Conservation (phyloP, 2,329 filamentous ascomycete species). For the Alternaria tenuissima region DNA sequence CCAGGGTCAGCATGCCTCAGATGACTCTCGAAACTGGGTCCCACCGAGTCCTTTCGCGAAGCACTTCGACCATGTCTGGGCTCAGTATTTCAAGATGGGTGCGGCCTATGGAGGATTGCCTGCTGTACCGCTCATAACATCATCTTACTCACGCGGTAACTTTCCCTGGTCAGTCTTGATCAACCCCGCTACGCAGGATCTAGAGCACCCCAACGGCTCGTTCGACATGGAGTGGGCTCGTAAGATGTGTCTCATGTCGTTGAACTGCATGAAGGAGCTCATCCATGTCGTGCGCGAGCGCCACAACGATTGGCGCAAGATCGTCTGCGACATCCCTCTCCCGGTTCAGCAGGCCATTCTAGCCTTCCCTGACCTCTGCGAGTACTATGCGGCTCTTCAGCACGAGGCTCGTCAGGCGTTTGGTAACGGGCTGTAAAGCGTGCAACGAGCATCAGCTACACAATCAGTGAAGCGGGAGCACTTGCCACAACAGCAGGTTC, state of each 20-base stretch:
- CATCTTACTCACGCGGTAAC: constrained; percentile 20
- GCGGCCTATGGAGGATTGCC: constrained; percentile 19
- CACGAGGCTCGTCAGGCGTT: constrained; percentile 29
- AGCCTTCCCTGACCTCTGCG: constrained; percentile 29
- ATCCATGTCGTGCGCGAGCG: constrained; percentile 26
- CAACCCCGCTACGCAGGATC: constrained; percentile 37
- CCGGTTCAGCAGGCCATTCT: constrained; percentile 26
- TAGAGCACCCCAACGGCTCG: constrained; percentile 32
- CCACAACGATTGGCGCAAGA: constrained; percentile 28
- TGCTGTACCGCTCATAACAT: not conserved
- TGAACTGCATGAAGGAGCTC: constrained; percentile 34
- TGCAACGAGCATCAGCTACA: not conserved
- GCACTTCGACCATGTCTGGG: constrained; percentile 29
- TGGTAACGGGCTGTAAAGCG: constrained; percentile 15
- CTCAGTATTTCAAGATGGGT: constrained; percentile 29
- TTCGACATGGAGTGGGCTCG: constrained; percentile 26
- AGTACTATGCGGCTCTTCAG: constrained; percentile 29
- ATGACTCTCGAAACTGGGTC: constrained; percentile 9
- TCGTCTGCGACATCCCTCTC: constrained; percentile 31
- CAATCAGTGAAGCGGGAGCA: not conserved
- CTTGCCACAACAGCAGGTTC: not conserved
- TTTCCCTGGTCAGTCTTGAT: constrained; percentile 35
- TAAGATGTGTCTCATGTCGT: constrained; percentile 22
- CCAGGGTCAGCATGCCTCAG: constrained; percentile 29
- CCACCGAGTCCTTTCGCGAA: constrained; percentile 30